Evolutionary conservation across 1,284 basidiomycete genomes (phyloP).

Genomic region (Pholiota adiposa): DNA sequence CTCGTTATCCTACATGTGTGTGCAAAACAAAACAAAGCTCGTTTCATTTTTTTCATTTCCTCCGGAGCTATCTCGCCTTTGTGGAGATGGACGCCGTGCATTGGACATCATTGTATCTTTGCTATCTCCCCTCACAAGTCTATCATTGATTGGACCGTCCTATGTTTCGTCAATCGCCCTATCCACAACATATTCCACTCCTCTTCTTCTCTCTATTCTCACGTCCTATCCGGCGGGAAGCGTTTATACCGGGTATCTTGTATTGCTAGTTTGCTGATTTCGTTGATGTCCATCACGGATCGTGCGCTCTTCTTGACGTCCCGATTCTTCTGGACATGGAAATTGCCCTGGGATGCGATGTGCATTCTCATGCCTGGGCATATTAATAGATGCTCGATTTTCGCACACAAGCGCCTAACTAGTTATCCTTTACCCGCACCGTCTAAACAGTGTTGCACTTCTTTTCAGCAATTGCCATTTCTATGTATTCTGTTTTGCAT

Average conservation of each 20-base stretch:
- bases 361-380: not conserved
- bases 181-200: not conserved
- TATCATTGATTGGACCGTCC: not conserved
- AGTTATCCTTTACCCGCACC: not conserved
- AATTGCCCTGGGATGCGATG: slow-evolving; percentile 13
- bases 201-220: not conserved
- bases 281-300: not conserved
- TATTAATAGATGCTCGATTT: not conserved
- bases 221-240: slow-evolving; percentile 2
- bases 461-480: slow-evolving; percentile 1
- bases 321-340: slow-evolving; percentile 27
- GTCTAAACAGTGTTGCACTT: not conserved
- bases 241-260: not conserved
- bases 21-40: not conserved
- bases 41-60: not conserved
- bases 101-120: not conserved
- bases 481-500: not conserved
- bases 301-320: not conserved
- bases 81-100: not conserved
- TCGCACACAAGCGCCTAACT: not conserved
- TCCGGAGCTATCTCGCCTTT: not conserved
- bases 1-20: not conserved
- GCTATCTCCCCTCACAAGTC: not conserved
- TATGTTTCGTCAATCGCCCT: not conserved
- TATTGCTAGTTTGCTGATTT: not conserved